phyloP scores from a whole-genome alignment of 176 grass and related monocot species.

The Microstegium vimineum region DNA sequence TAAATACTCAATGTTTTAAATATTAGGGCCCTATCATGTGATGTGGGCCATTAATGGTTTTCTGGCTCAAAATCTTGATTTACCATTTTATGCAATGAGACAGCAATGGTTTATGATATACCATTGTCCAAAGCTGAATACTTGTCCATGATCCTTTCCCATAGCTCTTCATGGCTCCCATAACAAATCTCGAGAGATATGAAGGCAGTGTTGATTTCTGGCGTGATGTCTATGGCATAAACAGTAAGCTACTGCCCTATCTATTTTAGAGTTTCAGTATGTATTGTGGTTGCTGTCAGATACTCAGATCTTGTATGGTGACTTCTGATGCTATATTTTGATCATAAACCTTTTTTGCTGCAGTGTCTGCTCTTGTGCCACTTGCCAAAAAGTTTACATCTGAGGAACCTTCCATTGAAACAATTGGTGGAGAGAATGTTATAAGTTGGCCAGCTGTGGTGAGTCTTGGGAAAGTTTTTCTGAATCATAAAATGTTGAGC shows the following conservation, averaged over 20 bases:
- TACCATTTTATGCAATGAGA: not conserved
- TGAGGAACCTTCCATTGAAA: slow-evolving; percentile 86
- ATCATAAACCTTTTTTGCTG: slow-evolving; percentile 15
- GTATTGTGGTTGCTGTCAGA: not conserved
- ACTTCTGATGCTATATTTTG: not conserved
- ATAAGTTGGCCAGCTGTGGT: slow-evolving; percentile 91
- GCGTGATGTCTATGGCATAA: slow-evolving; percentile 85
- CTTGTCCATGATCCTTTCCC: slow-evolving; percentile 24
- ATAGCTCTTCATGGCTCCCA: slow-evolving; percentile 88
- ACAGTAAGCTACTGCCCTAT: slow-evolving; percentile 59
- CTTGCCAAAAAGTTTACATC: slow-evolving; percentile 84
- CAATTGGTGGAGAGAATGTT: slow-evolving; percentile 82
- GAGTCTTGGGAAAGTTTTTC: slow-evolving; percentile 23
- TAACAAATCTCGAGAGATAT: slow-evolving; percentile 88
- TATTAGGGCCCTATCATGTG: not conserved
- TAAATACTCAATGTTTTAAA: not conserved
- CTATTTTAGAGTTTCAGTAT: not conserved
- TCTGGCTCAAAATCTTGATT: slow-evolving; percentile 3
- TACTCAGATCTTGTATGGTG: not conserved
- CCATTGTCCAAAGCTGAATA: slow-evolving; percentile 11
- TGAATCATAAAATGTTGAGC: not conserved
- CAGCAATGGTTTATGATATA: not conserved
- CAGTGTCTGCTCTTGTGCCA: slow-evolving; percentile 85
- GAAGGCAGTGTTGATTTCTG: slow-evolving; percentile 77
- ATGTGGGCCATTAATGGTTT: slow-evolving; percentile 13